Conservation (phyloP, 2,329 filamentous ascomycete genomes). For the Colletotrichum sp. region DNA sequence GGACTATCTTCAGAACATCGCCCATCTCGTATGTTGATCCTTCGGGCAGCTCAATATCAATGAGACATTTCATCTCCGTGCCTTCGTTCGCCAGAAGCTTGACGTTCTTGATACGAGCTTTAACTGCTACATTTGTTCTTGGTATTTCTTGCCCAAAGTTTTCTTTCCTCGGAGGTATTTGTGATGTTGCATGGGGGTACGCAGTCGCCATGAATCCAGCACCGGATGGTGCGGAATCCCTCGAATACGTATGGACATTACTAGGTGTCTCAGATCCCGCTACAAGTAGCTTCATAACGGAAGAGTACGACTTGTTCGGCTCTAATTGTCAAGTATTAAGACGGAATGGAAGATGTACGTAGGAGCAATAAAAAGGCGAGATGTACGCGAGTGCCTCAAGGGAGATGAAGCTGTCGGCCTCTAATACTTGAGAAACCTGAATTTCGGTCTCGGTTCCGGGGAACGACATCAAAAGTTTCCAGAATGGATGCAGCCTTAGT, state of each 20-base stretch:
- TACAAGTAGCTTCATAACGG: no score
- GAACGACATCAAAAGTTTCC: background rate
- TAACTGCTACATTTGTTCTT: fast-evolving
- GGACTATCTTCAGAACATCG: background rate
- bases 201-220: background rate
- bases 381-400: fast-evolving
- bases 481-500: background rate
- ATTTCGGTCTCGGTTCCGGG: background rate
- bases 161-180: background rate
- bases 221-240: no score
- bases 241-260: no score
- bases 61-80: fast-evolving
- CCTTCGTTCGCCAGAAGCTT: fast-evolving
- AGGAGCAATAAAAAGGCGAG: background rate
- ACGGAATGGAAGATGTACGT: background rate
- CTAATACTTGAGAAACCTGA: background rate
- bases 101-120: background rate
- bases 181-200: fast-evolving
- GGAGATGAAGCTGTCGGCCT: background rate
- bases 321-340: no score
- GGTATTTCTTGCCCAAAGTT: fast-evolving
- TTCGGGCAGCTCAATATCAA: background rate
- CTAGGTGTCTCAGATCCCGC: fast-evolving
- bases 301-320: no score
- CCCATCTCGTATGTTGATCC: background rate